These are phyloP conservation scores for Elymus sibiricus DNA, from an alignment of 176 grass and related monocot species.

Conservation along the genomic window DNA sequence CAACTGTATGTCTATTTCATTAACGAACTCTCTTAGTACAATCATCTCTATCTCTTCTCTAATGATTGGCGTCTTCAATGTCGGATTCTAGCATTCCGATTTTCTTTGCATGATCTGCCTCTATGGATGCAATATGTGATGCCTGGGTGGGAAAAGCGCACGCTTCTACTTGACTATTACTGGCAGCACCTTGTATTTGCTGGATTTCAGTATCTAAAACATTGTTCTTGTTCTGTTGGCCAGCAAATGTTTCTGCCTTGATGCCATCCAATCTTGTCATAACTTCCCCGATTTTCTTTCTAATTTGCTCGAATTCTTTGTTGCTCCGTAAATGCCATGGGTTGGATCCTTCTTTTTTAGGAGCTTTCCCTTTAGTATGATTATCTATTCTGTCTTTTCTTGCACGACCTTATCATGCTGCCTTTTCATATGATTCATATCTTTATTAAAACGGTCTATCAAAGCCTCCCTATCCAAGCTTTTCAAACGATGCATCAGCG, in stretches of 20 bases:
- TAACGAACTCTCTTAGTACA: slow-evolving; percentile 29
- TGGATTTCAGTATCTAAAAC: slow-evolving; percentile 28
- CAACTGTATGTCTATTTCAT: slow-evolving; percentile 29
- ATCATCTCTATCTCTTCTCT: slow-evolving; percentile 40
- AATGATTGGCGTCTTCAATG: slow-evolving; percentile 32
- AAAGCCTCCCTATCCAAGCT: slow-evolving; percentile 20
- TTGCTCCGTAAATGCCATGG: slow-evolving; percentile 39
- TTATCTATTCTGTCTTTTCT: slow-evolving; percentile 41
- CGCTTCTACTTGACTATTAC: slow-evolving; percentile 5
- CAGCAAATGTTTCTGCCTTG: slow-evolving; percentile 25
- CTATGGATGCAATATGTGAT: slow-evolving; percentile 6
- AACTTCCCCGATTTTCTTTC: slow-evolving; percentile 44
- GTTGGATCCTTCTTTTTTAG: slow-evolving; percentile 37
- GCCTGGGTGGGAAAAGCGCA: background rate
- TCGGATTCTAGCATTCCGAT: slow-evolving; percentile 24
- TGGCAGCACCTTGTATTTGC: slow-evolving; percentile 17
- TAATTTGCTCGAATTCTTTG: slow-evolving; percentile 53
- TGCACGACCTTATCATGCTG: slow-evolving; percentile 42
- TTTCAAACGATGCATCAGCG: slow-evolving; percentile 10
- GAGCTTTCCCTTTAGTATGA: slow-evolving; percentile 35
- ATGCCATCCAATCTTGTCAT: slow-evolving; percentile 41
- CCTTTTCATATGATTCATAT: slow-evolving; percentile 45
- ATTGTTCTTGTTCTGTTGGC: slow-evolving; percentile 27
- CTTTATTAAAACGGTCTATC: slow-evolving; percentile 39
- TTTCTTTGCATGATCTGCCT: slow-evolving; percentile 4